These are phyloP conservation scores for Ustilago nuda DNA, from an alignment of 1,284 basidiomycete species.

Conservation along the genomic window DNA sequence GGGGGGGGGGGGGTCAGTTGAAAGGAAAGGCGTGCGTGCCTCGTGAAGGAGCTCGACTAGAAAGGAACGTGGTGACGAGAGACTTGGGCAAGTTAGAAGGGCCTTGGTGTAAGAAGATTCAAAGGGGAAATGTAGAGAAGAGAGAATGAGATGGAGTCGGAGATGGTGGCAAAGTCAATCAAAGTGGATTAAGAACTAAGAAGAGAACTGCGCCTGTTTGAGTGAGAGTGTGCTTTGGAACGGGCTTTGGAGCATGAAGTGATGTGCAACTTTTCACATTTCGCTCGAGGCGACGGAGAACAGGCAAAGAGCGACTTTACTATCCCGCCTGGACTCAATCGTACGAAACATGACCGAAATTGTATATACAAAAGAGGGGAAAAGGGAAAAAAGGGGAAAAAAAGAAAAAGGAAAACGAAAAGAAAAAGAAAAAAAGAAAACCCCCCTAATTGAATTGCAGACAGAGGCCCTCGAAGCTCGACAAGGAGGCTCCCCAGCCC, in stretches of 20 bases:
- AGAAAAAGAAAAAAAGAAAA: too few species aligned
- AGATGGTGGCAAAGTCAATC: neutral
- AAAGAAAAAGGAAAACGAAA: too few species aligned
- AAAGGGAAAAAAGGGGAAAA: too few species aligned
- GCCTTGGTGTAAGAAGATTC: neutral
- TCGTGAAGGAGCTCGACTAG: neutral
- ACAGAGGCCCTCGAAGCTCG: too few species aligned
- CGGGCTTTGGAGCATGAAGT: slow-evolving; percentile 6
- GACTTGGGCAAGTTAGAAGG: neutral
- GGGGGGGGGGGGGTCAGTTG: too few species aligned
- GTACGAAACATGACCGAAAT: too few species aligned
- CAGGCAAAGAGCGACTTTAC: neutral
- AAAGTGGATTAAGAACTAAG: neutral
- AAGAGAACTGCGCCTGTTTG: neutral
- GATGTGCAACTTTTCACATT: neutral
- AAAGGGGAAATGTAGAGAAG: neutral
- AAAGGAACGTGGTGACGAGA: slow-evolving; percentile 7
- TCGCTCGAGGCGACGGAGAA: neutral
- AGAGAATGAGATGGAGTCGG: neutral
- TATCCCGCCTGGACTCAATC: neutral
- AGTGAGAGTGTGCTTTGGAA: neutral
- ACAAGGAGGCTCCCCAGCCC: too few species aligned
- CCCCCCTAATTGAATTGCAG: too few species aligned
- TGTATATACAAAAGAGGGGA: too few species aligned
- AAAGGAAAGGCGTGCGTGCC: neutral